phyloP scores from a whole-genome alignment of 305 asterid species.

The Fraxinus dipetala region DNA sequence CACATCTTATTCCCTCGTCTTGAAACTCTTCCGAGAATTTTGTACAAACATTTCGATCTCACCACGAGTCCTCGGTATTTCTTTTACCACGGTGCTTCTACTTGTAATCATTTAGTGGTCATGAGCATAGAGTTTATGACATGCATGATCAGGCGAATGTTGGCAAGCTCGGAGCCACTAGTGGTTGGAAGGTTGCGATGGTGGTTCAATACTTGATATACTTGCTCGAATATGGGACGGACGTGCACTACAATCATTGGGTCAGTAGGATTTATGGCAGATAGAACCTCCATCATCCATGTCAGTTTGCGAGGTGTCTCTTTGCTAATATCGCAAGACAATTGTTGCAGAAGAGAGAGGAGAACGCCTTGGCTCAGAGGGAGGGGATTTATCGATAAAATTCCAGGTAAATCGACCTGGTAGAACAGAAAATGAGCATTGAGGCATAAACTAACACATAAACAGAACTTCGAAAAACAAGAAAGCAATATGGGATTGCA shows the following conservation, averaged over 20 bases:
- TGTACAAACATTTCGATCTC: slow-evolving; percentile 19
- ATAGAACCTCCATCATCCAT: slow-evolving; percentile 48
- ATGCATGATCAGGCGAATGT: slow-evolving; percentile 71
- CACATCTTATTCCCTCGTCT: slow-evolving; percentile 6
- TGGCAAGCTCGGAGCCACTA: not conserved
- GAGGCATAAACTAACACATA: not conserved
- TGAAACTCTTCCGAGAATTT: slow-evolving; percentile 4
- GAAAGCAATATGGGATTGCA: not conserved
- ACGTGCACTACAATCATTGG: slow-evolving; percentile 74
- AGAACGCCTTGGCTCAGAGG: slow-evolving; percentile 57
- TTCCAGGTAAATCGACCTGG: slow-evolving; percentile 43
- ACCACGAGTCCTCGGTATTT: not conserved
- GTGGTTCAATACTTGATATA: slow-evolving; percentile 41
- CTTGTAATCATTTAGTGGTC: slow-evolving; percentile 51
- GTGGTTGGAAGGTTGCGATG: slow-evolving; percentile 19
- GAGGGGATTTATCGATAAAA: slow-evolving; percentile 36
- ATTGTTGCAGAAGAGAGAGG: slow-evolving; percentile 51
- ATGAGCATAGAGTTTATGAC: slow-evolving; percentile 84
- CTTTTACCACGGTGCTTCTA: not conserved
- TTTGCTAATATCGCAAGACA: slow-evolving; percentile 37
- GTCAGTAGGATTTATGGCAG: slow-evolving; percentile 54
- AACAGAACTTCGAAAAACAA: not conserved
- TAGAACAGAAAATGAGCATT: not conserved
- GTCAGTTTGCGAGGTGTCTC: slow-evolving; percentile 34
- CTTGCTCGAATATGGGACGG: slow-evolving; percentile 62